phyloP scores from a whole-genome alignment of 345 rosid genomes.

The Citrus cavaleriei region DNA sequence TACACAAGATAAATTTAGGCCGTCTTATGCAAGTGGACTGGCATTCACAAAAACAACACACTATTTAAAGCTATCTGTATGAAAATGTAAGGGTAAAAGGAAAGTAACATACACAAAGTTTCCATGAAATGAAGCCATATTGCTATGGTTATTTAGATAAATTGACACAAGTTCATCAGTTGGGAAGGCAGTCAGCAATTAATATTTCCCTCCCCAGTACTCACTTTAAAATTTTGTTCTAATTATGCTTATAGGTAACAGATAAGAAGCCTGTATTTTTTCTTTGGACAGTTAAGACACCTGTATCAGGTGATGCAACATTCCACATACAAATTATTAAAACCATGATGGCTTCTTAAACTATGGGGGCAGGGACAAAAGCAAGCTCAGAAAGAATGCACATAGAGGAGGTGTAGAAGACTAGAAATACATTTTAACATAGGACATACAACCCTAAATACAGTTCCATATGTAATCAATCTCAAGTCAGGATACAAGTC shows the following conservation, averaged over 20 bases:
- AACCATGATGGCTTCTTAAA: neutral
- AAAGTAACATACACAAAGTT: neutral
- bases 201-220: too few relatives aligned
- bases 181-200: neutral
- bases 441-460: neutral
- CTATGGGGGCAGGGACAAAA: neutral
- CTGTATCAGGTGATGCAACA: neutral
- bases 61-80: neutral
- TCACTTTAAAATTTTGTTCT: neutral
- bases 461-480: neutral
- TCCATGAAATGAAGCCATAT: neutral
- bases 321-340: neutral
- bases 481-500: neutral
- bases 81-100: conserved; percentile 7
- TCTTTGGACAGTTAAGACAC: too few relatives aligned
- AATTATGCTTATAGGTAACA: too few relatives aligned
- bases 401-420: neutral
- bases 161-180: neutral
- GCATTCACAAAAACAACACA: conserved; percentile 16
- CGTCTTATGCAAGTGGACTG: conserved; percentile 82
- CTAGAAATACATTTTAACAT: neutral
- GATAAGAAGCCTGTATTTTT: neutral
- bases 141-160: neutral
- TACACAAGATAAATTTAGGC: conserved; percentile 85
- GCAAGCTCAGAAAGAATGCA: neutral